Base-by-base conservation (phyloP, 2,329 filamentous ascomycete species). In the Paraconiothyrium sp. region DNA sequence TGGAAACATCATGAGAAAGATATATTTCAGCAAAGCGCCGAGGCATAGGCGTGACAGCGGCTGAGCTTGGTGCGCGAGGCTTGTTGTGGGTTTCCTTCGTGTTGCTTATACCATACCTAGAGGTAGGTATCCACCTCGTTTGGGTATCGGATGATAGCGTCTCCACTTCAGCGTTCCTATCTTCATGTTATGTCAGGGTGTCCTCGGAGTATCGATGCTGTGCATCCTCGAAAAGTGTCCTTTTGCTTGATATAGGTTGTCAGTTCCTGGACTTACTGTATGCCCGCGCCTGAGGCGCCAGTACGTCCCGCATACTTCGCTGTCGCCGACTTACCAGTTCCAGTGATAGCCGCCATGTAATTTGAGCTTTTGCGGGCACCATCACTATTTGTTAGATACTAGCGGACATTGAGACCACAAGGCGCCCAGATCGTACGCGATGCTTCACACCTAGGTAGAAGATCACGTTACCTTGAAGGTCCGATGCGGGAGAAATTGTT, bases 1-100 rank as follows among this genome's bases (percentile, higher is more conserved):
- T 72, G 68, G 68, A 68, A 69, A 20, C 57, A 68, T 39, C 62
- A 66, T 54, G 61, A 57, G 22, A 62, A 66, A 30, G 67, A 70
- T 52, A 66, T 70, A 35, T 71, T 67, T 58, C 55, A 57, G 58
- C 58, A 63, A 46, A 56, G 60, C 57, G 64, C 62, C 13, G 58
- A 58, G 62, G 16, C 16, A 20, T 20, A 8, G 16, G 27, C 27
- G 27, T 30, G n/a, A 41, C 37, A n/a, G n/a, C 14, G 39, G 39
- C 6, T 41, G 4, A n/a, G 14, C 7, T 2, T 41, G 6, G 14
- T 8, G 39, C 8, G 14, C 6, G 39, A 41, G 6, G 39, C n/a
- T 30, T n/a, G 39, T 16, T 20, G 37, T 13, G 6, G 6, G 27
- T 30, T 30, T 30, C 27, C 4, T 6, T 30, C 27, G 27, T 30